Evolutionary conservation across 768 basidiomycete species (phyloP), one percentile per base, ranked within the genome.

Genomic region (Fibroporia radiculosa): DNA sequence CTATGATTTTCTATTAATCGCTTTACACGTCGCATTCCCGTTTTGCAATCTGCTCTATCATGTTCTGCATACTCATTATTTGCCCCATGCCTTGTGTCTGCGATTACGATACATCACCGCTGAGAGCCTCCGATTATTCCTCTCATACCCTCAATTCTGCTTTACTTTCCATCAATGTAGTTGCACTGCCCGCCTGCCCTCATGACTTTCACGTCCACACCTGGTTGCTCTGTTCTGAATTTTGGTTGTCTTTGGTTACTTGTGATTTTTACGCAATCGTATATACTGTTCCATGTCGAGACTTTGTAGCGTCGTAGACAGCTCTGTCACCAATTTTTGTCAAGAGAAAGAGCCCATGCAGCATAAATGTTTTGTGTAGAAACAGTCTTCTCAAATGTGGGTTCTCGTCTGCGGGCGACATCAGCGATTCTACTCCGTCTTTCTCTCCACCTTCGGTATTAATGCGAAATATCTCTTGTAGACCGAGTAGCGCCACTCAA

Each of bases 1-100:
- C 59, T 38, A 44, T 58, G 48, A 73, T 73, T 54, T 84, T 83
- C 65, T 84, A 83, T 64, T 82, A 71, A 71, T 58, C 41, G 26
- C 51, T 49, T 35, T 54, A 54, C 46, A 40, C 35, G 16, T 40
- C 48, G 45, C 51, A 35, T 49, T 40, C 28, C 36, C 39, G n/a
- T 49, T 29, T 41, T 27, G 42, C 48, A 44, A 37, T 40, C 34
- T 56, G 55, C 55, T 60, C 48, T 56, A 54, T 53, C 53, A 60
- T 60, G 55, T 54, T 56, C 23, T 48, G 52, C 50, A 51, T 44
- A 42, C 50, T 33, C 41, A 18, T 35, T 19, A 35, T 35, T 18
- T 35, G 34, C 34, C 34, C 13, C 8, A 35, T 18, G 34, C 20
- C 16, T 35, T 18, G n/a, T n/a, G 34, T 35, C 34, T 6, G 34